phyloP scores from a whole-genome alignment of 83 land plant genomes.

The Picea abies region DNA sequence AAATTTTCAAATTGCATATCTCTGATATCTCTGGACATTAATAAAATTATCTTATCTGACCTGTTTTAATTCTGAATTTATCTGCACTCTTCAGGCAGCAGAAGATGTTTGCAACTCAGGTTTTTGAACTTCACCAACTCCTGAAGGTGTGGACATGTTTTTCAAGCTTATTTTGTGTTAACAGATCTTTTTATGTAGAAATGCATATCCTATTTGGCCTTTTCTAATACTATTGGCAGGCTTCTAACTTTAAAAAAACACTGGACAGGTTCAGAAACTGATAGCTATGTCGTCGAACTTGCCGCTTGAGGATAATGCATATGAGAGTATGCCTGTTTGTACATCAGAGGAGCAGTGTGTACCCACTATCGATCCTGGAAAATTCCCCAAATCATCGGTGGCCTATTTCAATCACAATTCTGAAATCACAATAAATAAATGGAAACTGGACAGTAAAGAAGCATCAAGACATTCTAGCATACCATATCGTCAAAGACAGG shows the following conservation, averaged over 20 bases:
- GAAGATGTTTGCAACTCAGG: constrained; percentile 15
- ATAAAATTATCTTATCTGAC: neutral
- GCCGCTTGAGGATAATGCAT: neutral
- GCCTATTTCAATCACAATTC: neutral
- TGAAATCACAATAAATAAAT: neutral
- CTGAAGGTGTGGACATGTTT: constrained; percentile 1
- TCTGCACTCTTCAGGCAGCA: constrained; percentile 5
- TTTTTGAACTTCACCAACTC: constrained; percentile 14
- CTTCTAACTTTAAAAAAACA: neutral
- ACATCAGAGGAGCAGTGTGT: constrained; percentile 14
- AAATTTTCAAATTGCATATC: neutral
- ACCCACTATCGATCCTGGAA: neutral
- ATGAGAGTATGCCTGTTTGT: neutral
- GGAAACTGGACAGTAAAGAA: neutral
- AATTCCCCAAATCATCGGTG: neutral
- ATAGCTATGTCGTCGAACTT: neutral
- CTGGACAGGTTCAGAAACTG: neutral
- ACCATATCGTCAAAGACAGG: neutral
- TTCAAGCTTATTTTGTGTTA: neutral
- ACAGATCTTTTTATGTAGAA: no score
- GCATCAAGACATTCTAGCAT: neutral
- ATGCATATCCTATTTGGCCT: neutral
- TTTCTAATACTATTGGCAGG: neutral
- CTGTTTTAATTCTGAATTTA: neutral
- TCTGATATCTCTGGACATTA: no score